These are phyloP conservation scores for Polychaeton citri DNA, from an alignment of 2,329 filamentous ascomycete species.

Conservation along the genomic window DNA sequence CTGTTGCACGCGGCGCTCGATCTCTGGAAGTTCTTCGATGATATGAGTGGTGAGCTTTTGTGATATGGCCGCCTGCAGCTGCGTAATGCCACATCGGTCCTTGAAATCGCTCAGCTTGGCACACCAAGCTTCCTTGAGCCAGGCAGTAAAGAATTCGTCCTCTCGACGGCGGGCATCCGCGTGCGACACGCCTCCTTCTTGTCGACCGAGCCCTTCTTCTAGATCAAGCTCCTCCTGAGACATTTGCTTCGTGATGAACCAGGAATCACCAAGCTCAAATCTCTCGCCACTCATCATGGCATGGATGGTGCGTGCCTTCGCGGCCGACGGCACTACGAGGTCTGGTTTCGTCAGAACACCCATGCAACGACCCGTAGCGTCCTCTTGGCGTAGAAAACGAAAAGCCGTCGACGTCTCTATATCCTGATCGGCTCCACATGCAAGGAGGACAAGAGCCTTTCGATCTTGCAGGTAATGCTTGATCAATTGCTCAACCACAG, in stretches of 20 bases:
- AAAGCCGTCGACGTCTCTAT: slow-evolving; percentile 62
- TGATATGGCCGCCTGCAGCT: slow-evolving; percentile 37
- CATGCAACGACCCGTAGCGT: slow-evolving; percentile 30
- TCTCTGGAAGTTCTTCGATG: slow-evolving; percentile 23
- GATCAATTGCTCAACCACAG: slow-evolving; percentile 58
- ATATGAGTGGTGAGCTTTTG: slow-evolving; percentile 36
- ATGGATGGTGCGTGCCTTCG: slow-evolving; percentile 13
- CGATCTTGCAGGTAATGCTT: slow-evolving; percentile 54
- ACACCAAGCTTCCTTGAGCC: slow-evolving; percentile 30
- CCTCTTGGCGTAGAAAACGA: slow-evolving; percentile 37
- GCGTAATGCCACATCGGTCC: slow-evolving; percentile 38
- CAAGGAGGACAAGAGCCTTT: slow-evolving; percentile 64
- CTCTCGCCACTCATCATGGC: slow-evolving; percentile 41
- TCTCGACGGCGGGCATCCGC: slow-evolving; percentile 36
- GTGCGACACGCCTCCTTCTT: slow-evolving; percentile 29
- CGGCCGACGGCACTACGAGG: too few relatives aligned
- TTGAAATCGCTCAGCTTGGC: slow-evolving; percentile 25
- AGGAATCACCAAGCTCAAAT: slow-evolving; percentile 57
- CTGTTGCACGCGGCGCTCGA: slow-evolving; percentile 29
- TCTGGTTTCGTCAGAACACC: slow-evolving; percentile 76
- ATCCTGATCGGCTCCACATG: slow-evolving; percentile 65
- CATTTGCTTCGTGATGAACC: slow-evolving; percentile 61
- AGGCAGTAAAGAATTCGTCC: slow-evolving; percentile 33
- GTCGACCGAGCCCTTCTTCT: too few relatives aligned
- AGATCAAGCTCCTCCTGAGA: slow-evolving; percentile 36